Conservation (phyloP, 805 yeast species). For the Candida nitratophila region DNA sequence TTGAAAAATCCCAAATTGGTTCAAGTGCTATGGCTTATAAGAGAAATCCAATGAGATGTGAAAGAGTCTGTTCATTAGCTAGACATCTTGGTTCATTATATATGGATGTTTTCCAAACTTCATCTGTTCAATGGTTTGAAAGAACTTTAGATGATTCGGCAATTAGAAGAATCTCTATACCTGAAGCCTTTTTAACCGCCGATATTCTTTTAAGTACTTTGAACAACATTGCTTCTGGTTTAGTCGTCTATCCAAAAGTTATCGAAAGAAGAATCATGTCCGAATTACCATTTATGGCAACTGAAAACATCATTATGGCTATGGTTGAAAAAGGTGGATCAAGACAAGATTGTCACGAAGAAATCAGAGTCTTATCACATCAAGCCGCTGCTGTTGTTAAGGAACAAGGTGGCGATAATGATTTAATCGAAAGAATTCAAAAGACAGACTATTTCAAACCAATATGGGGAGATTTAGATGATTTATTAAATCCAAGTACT, state of each 20-base stretch:
- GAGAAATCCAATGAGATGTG: conserved; percentile 99
- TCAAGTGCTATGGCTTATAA: conserved; percentile 99
- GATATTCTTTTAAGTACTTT: conserved; percentile 88
- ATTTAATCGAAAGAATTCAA: conserved; percentile 82
- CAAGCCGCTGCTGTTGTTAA: conserved; percentile 97
- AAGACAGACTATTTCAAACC: conserved; percentile 80
- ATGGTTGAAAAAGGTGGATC: conserved; percentile 98
- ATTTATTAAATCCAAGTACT: conserved; percentile 81
- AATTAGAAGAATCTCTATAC: conserved; percentile 92
- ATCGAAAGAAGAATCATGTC: conserved; percentile 92
- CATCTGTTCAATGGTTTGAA: conserved; percentile 99
- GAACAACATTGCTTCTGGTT: conserved; percentile 86
- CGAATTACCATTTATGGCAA: conserved; percentile 98
- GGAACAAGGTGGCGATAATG: conserved; percentile 98
- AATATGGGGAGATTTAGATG: conserved; percentile 76
- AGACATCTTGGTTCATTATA: conserved; percentile 90
- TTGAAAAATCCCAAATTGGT: conserved; percentile 97
- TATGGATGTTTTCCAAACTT: conserved; percentile 92
- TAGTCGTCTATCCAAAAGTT: conserved; percentile 97
- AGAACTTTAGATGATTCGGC: conserved; percentile 98
- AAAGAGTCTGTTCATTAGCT: conserved; percentile 96
- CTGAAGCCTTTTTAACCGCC: conserved; percentile 93
- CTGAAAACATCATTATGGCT: conserved; percentile 98
- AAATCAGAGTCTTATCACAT: conserved; percentile 92
- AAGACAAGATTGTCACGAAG: conserved; percentile 97